These are phyloP conservation scores for Asterochloris sp. DNA, from an alignment of 139 green algal species.

Conservation along the genomic window DNA sequence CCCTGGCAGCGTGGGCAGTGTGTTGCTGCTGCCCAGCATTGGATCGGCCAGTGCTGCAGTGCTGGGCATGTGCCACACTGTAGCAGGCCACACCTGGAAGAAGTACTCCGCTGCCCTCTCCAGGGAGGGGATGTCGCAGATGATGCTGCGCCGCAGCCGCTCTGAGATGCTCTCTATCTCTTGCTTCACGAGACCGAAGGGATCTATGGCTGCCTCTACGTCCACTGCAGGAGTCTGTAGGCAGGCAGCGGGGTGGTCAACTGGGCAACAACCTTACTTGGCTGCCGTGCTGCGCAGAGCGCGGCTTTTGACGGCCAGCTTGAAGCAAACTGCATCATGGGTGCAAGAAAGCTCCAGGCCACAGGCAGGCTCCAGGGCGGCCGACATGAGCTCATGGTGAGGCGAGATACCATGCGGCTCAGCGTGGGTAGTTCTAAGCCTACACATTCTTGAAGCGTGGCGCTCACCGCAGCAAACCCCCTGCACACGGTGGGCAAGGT, in stretches of 20 bases:
- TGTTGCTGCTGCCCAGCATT: too few relatives aligned
- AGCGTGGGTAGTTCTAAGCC: background rate
- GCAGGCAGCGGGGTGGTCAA: background rate
- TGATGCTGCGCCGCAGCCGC: constrained; percentile 66
- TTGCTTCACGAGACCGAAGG: constrained; percentile 63
- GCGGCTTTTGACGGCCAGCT: too few relatives aligned
- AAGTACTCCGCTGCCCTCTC: constrained; percentile 83
- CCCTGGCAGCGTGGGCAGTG: too few relatives aligned
- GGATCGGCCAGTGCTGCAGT: background rate
- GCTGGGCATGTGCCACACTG: background rate
- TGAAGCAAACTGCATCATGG: background rate
- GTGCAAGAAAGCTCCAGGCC: background rate
- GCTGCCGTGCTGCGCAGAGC: too few relatives aligned
- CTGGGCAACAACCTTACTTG: background rate
- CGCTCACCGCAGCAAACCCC: too few relatives aligned
- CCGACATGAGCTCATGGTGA: background rate
- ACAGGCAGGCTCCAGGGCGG: background rate
- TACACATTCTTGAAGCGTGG: background rate
- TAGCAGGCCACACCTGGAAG: constrained; percentile 47
- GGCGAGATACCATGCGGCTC: background rate
- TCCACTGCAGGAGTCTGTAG: constrained; percentile 1
- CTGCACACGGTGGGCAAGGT: too few relatives aligned
- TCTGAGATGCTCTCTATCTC: constrained; percentile 82
- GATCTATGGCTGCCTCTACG: constrained; percentile 37
- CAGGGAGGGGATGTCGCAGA: constrained; percentile 82